A percentile compares a stretch with the other conserved stretches of the same genome.
Evolutionary conservation across 805 yeast genomes (phyloP).

Genomic region (Yamadazyma sp.): DNA sequence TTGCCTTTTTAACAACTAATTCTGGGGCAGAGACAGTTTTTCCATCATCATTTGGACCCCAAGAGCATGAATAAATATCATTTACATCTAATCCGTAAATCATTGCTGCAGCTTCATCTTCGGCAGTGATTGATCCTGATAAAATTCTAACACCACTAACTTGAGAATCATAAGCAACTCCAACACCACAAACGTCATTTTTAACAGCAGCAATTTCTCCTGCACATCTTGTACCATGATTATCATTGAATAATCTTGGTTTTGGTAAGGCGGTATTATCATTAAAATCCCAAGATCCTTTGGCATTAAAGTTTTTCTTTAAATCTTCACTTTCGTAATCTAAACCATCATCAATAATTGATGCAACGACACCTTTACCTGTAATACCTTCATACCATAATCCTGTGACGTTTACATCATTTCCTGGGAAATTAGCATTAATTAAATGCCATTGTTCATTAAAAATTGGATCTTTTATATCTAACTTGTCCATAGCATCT

Average conservation of each 20-base stretch:
- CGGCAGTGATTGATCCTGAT: conserved; percentile 74
- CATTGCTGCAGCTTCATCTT: conserved; percentile 89
- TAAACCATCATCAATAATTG: conserved; percentile 91
- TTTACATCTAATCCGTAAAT: conserved; percentile 76
- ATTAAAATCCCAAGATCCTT: conserved; percentile 94
- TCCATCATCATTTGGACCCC: conserved; percentile 99
- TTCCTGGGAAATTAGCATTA: conserved; percentile 68
- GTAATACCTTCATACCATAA: conserved; percentile 81
- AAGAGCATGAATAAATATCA: conserved; percentile 94
- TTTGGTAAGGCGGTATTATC: conserved; percentile 70
- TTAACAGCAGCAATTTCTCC: conserved; percentile 93
- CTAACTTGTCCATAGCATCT: conserved; percentile 49
- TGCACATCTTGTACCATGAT: conserved; percentile 97
- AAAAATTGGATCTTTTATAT: conserved; percentile 82
- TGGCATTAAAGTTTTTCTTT: conserved; percentile 58
- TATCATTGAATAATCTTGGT: conserved; percentile 78
- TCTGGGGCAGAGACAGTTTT: conserved; percentile 83
- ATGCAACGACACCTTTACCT: conserved; percentile 80
- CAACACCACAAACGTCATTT: conserved; percentile 90
- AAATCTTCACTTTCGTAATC: conserved; percentile 80
- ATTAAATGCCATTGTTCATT: conserved; percentile 87
- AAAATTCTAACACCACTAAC: conserved; percentile 90
- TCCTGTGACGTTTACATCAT: conserved; percentile 83
- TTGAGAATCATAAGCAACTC: conserved; percentile 85
- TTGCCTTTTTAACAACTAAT: conserved; percentile 70